Evolutionary conservation across 2,329 filamentous ascomycete species (phyloP), one percentile per base, ranked within the genome.

Genomic region (Pseudogymnoascus destructans): DNA sequence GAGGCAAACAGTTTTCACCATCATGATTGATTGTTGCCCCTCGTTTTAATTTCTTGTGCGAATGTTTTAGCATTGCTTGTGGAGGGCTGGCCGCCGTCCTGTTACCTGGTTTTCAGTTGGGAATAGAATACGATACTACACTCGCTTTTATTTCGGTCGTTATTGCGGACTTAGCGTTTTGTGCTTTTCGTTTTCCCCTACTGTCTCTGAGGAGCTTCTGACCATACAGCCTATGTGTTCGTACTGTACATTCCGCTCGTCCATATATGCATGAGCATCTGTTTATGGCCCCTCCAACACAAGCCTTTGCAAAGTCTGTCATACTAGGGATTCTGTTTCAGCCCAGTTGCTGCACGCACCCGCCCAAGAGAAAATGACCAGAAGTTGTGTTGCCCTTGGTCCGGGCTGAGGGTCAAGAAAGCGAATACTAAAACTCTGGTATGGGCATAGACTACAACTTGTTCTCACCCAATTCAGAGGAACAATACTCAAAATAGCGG

Each of bases 261-360:
- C 46, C 15, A 52, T 30, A 30, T 30, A 52, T 52, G 46, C 46
- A 52, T 52, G 23, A 6, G 13, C 46, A 52, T 52, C 46, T 52
- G 46, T 30, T 52, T 52, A 30, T 52, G 46, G 46, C 23, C 13
- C 46, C 25, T 52, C 46, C 10, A 30, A 30, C 30, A 15, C 30
- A 30, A 11, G n/a, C 23, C 23, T 52, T 30, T 17, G 23, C 9
- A 13, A 27, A 6, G 25, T 30, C 25, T 52, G 46, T 30, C 46
- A 52, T 30, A 52, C 46, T 52, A 52, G 46, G 23, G n/a, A 13
- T 52, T 52, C 25, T 30, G 46, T 52, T 17, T 52, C 25, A 52
- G 46, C 46, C 23, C 15, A 15, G 46, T 52, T 52, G n/a, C 46
- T 52, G 46, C 46, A 52, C n/a, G 46, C 46, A 52, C 46, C 46